phyloP scores from a whole-genome alignment of 2,329 filamentous ascomycete genomes.

The Nannizzia gypsea region DNA sequence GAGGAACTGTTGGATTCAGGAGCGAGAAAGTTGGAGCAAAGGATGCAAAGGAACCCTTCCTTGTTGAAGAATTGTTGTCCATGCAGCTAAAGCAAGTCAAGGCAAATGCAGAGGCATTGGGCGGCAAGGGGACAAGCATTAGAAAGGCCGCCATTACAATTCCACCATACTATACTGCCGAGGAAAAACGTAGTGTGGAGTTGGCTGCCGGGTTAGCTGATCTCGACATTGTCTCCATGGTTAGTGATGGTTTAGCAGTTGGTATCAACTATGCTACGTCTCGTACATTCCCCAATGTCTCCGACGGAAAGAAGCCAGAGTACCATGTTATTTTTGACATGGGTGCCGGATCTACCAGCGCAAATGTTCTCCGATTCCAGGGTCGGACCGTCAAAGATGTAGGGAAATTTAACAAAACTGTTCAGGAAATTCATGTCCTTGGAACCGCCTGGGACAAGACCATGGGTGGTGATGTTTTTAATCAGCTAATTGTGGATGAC shows the following conservation, averaged over 20 bases:
- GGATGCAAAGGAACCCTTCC: constrained; percentile 50
- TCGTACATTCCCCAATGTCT: constrained; percentile 75
- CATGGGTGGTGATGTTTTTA: constrained; percentile 80
- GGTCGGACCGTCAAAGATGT: constrained; percentile 79
- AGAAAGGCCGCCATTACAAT: constrained; percentile 80
- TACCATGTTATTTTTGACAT: constrained; percentile 93
- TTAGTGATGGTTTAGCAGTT: constrained; percentile 85
- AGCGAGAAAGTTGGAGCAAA: constrained; percentile 57
- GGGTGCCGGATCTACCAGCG: constrained; percentile 89
- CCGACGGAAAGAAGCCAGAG: constrained; percentile 74
- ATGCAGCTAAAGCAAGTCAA: constrained; percentile 93
- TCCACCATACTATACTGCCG: constrained; percentile 76
- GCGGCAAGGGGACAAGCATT: constrained; percentile 61
- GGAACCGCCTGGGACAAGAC: constrained; percentile 80
- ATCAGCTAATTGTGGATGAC: constrained; percentile 76
- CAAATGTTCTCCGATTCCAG: constrained; percentile 81
- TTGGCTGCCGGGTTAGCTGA: constrained; percentile 79
- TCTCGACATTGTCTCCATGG: constrained; percentile 68
- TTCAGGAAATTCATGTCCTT: constrained; percentile 86
- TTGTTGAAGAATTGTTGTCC: constrained; percentile 84
- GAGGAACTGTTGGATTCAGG: constrained; percentile 68
- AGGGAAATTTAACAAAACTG: constrained; percentile 87
- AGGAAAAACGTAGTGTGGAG: constrained; percentile 79
- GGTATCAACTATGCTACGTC: constrained; percentile 90
- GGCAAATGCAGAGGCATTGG: constrained; percentile 73